phyloP scores from a whole-genome alignment of 305 asterid genomes.

The Fraxinus greggii region DNA sequence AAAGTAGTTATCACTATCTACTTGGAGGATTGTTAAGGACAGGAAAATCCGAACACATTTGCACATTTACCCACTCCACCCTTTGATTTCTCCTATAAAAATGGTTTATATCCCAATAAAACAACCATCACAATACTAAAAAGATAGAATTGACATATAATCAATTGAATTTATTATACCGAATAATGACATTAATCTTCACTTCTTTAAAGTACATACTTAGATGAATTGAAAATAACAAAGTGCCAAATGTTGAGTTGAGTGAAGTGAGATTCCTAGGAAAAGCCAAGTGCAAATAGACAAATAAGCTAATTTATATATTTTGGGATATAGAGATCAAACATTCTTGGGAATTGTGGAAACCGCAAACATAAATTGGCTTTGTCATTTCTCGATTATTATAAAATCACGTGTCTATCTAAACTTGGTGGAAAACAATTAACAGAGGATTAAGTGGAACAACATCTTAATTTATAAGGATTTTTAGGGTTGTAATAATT shows the following conservation, averaged over 20 bases:
- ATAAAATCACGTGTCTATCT: slow-evolving; percentile 27
- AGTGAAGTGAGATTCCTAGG: slow-evolving; percentile 18
- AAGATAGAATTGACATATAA: too few species aligned
- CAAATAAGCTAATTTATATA: slow-evolving; percentile 29
- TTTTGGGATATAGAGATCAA: neutral
- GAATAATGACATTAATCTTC: neutral
- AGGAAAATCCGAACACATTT: slow-evolving; percentile 47
- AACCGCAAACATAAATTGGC: slow-evolving; percentile 37
- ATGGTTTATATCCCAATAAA: neutral
- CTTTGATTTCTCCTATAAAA: slow-evolving; percentile 43
- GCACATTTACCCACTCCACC: slow-evolving; percentile 49
- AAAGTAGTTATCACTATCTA: slow-evolving; percentile 30
- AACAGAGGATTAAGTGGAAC: neutral
- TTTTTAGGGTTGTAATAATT: neutral
- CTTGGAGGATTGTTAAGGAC: slow-evolving; percentile 49
- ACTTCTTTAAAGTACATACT: neutral
- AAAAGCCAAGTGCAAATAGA: slow-evolving; percentile 17
- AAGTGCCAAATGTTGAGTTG: neutral
- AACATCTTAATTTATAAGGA: neutral
- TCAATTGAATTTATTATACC: neutral
- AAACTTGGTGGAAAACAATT: neutral
- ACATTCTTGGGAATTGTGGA: slow-evolving; percentile 64
- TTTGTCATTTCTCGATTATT: slow-evolving; percentile 26
- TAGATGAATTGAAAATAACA: neutral
- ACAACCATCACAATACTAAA: too few species aligned